Percentiles rank a stretch among this genome's conserved stretches.
Evolutionary conservation across 306 rosid species (phyloP).

Genomic region (Prunus fruticosa): DNA sequence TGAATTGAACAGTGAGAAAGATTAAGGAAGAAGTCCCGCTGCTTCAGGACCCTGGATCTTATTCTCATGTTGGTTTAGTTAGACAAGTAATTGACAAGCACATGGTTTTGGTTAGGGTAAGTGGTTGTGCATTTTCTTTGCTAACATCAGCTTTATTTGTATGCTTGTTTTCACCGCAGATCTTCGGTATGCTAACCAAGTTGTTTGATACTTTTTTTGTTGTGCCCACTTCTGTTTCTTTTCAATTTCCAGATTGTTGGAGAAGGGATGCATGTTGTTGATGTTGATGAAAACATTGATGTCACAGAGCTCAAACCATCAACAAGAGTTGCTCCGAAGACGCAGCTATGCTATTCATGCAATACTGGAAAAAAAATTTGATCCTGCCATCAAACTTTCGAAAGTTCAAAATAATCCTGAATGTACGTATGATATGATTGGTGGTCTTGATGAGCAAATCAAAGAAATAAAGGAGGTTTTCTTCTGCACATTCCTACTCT

Average conservation of each 20-base stretch:
- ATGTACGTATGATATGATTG: conserved; percentile 96
- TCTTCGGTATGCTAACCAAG: not conserved
- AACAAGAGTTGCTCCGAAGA: conserved; percentile 88
- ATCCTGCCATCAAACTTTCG: conserved; percentile 89
- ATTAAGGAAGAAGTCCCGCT: conserved; percentile 89
- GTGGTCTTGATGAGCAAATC: conserved; percentile 95
- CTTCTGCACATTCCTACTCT: conserved; percentile 11
- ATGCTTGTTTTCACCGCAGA: not conserved
- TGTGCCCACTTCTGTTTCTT: not conserved
- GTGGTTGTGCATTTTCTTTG: not conserved
- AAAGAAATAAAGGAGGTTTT: conserved; percentile 69
- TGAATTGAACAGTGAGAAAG: conserved; percentile 71
- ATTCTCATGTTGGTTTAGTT: conserved; percentile 93
- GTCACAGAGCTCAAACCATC: conserved; percentile 87
- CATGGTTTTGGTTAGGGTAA: conserved; percentile 87
- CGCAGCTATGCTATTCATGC: conserved; percentile 76
- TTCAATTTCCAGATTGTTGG: conserved; percentile 62
- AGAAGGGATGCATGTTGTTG: conserved; percentile 89
- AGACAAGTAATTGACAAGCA: conserved; percentile 91
- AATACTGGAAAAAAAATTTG: conserved; percentile 86
- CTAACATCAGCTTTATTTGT: too few relatives aligned
- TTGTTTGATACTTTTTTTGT: not conserved
- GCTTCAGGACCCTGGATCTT: conserved; percentile 92
- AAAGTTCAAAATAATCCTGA: conserved; percentile 97
- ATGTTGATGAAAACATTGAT: conserved; percentile 82